phyloP scores from a whole-genome alignment of 352 stramenopile species.

The Phytopythium oedochilum region DNA sequence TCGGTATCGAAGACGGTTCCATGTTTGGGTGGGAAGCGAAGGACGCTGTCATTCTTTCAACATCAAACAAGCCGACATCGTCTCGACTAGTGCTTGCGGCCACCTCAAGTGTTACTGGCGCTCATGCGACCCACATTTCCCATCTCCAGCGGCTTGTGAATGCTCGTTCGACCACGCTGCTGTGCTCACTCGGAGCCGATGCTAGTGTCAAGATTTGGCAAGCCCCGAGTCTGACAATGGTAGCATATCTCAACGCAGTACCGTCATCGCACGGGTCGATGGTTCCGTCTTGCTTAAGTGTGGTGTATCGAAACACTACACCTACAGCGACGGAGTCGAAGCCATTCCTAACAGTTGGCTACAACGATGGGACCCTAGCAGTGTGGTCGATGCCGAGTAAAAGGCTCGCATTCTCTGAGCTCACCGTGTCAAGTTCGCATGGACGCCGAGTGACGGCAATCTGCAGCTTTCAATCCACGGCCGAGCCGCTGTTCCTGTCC shows the following conservation, averaged over 20 bases:
- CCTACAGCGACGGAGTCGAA: not conserved
- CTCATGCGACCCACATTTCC: slow-evolving; percentile 48
- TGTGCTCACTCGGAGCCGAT: slow-evolving; percentile 45
- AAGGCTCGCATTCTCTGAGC: slow-evolving; percentile 15
- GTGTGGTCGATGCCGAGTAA: slow-evolving; percentile 26
- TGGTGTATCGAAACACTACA: slow-evolving; percentile 7
- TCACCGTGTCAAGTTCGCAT: slow-evolving; percentile 26
- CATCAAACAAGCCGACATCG: not conserved
- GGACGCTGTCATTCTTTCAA: not conserved
- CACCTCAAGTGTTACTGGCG: slow-evolving; percentile 12
- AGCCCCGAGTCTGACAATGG: slow-evolving; percentile 26
- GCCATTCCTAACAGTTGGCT: slow-evolving; percentile 30
- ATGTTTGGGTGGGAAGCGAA: slow-evolving; percentile 32
- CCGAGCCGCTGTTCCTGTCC: slow-evolving; percentile 24
- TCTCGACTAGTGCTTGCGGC: slow-evolving; percentile 19
- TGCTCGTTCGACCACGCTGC: not conserved
- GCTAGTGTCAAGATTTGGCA: slow-evolving; percentile 62
- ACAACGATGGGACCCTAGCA: slow-evolving; percentile 45
- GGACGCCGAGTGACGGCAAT: slow-evolving; percentile 40
- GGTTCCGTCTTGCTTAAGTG: slow-evolving; percentile 30
- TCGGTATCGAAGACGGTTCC: slow-evolving; percentile 31
- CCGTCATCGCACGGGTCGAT: slow-evolving; percentile 17
- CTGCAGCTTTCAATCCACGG: not conserved
- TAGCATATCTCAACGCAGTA: slow-evolving; percentile 33
- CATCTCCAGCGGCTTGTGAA: slow-evolving; percentile 17